Evolutionary conservation across 1,284 basidiomycete genomes (phyloP).

Genomic region (Malassezia caprae): DNA sequence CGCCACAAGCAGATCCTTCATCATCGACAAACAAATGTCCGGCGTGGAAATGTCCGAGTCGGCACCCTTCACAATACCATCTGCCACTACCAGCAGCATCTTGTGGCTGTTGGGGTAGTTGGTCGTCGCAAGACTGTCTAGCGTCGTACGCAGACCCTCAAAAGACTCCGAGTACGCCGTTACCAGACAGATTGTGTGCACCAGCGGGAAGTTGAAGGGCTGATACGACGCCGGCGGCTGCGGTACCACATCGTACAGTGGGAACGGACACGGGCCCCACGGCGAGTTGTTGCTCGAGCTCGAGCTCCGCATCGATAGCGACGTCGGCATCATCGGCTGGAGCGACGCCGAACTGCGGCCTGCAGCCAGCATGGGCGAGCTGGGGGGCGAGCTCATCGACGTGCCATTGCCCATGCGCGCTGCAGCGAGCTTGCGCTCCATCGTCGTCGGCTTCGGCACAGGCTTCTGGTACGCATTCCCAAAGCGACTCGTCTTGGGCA

Average conservation of each 20-base stretch:
- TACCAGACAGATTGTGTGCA: constrained; percentile 87
- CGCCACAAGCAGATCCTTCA: constrained; percentile 84
- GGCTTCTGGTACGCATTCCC: constrained; percentile 23
- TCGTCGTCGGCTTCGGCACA: constrained; percentile 10
- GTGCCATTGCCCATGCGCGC: constrained; percentile 1
- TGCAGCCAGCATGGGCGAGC: constrained; percentile 63
- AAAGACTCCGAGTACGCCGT: constrained; percentile 97
- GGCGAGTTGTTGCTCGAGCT: constrained; percentile 29
- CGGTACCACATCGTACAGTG: constrained; percentile 74
- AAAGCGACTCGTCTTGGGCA: constrained; percentile 56
- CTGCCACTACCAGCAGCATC: constrained; percentile 85
- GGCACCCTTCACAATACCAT: constrained; percentile 90
- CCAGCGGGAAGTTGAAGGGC: constrained; percentile 90
- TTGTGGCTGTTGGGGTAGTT: constrained; percentile 99
- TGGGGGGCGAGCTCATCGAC: constrained; percentile 56
- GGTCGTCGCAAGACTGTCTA: constrained; percentile 94
- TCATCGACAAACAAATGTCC: constrained; percentile 90
- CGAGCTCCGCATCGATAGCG: constrained; percentile 35
- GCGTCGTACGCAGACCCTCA: constrained; percentile 88
- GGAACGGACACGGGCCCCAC: constrained; percentile 61
- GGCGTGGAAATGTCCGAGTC: constrained; percentile 53
- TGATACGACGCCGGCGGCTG: constrained; percentile 84
- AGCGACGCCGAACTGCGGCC: constrained; percentile 77
- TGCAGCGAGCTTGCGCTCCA: constrained; percentile 17
- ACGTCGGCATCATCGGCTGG: constrained; percentile 15